phyloP scores from a whole-genome alignment of 2,329 filamentous ascomycete species.

The Chaetomium sp. region DNA sequence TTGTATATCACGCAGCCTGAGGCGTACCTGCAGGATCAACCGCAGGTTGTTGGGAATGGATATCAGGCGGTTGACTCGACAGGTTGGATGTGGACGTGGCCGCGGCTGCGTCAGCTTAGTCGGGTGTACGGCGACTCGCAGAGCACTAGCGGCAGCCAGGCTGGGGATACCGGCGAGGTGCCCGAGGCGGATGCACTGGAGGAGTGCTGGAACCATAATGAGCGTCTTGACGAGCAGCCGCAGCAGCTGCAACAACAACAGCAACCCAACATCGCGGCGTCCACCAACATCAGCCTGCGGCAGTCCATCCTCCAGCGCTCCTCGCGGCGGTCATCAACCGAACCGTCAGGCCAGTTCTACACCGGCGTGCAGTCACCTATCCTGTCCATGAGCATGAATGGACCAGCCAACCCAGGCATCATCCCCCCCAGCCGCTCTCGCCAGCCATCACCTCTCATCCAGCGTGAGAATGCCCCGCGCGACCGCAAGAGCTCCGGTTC shows the following conservation, averaged over 20 bases:
- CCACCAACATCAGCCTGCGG: slow-evolving; percentile 37
- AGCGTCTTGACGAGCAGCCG: slow-evolving; percentile 53
- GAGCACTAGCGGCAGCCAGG: slow-evolving; percentile 20
- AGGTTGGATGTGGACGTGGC: slow-evolving; percentile 72
- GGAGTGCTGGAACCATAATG: slow-evolving; percentile 61
- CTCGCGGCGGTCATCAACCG: slow-evolving; percentile 33
- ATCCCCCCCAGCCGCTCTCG: slow-evolving; percentile 32
- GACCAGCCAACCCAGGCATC: slow-evolving; percentile 14
- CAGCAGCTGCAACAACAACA: too few species aligned
- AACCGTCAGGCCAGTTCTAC: slow-evolving; percentile 37
- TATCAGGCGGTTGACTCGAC: slow-evolving; percentile 40
- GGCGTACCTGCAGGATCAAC: slow-evolving; percentile 61
- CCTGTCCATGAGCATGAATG: slow-evolving; percentile 27
- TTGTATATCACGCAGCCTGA: slow-evolving; percentile 71
- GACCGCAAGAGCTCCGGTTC: slow-evolving; percentile 34
- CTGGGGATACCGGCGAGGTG: slow-evolving; percentile 35
- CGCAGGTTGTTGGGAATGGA: slow-evolving; percentile 7
- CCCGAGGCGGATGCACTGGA: slow-evolving; percentile 58
- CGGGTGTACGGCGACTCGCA: slow-evolving; percentile 46
- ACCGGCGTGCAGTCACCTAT: slow-evolving; percentile 33
- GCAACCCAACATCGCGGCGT: slow-evolving; percentile 30
- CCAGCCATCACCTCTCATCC: slow-evolving; percentile 34
- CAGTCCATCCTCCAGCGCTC: slow-evolving; percentile 34
- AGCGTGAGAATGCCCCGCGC: slow-evolving; percentile 18
- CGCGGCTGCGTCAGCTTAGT: slow-evolving; percentile 56